Evolutionary conservation across 768 basidiomycete species (phyloP), one percentile per base, ranked within the genome.

Genomic region (Phaeotremella skinneri): DNA sequence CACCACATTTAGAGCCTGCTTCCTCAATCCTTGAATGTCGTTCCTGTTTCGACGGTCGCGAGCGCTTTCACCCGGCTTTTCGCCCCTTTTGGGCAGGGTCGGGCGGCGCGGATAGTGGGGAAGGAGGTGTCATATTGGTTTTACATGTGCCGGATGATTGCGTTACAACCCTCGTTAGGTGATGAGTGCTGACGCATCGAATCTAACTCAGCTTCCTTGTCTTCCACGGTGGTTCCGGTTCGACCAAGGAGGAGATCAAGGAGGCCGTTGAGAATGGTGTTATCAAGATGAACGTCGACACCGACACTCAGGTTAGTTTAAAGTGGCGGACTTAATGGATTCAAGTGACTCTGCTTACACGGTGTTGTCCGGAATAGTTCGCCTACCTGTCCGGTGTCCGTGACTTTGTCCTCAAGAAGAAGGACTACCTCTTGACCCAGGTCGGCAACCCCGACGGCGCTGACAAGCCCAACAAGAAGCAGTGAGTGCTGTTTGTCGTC

Each of bases 161-260:
- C 30, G n/a, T 14, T n/a, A 5, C 29, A 23, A 27, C 45, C 42
- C 45, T 14, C 41, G 21, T 39, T 42, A 6, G 17, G 16, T 48
- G n/a, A 41, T 7, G 41, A 16, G 6, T 20, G 17, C 30, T n/a
- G 25, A 14, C 13, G 23, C 34, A 23, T 42, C 53, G 48, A 52
- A 39, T 13, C 17, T 41, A 21, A n/a, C 27, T 2, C 52, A 91
- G 90, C 68, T 97, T 87, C 85, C 89, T 98, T 62, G 96, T 98
- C 79, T 99, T 98, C 91, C 96, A 99, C 81, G 96, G 96, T 79
- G 96, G 96, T 64, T 98, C 96, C 53, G 96, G 96, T 45, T 98
- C 96, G 30, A 86, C 89, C 67, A 91, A 91, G 80, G 88, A 93
- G 48, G 96, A 99, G 80, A 99, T 98, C 80, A 82, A 81, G 69